Percentiles rank a stretch among this genome's conserved stretches.
Evolutionary conservation across 495 filamentous ascomycete genomes (phyloP).

Genomic region (Rhizodiscina lignyota): DNA sequence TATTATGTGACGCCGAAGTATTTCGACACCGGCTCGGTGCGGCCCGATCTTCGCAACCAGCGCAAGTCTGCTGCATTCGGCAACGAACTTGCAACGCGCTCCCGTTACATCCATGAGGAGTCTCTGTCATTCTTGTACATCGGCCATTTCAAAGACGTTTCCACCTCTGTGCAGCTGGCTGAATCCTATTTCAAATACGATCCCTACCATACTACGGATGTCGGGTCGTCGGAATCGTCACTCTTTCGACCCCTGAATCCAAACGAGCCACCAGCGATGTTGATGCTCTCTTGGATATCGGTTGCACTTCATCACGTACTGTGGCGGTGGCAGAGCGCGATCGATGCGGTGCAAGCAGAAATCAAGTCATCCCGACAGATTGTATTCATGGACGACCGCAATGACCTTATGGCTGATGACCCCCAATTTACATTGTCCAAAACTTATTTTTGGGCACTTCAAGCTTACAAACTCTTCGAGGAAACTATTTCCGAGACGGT

Average conservation of each 20-base stretch:
- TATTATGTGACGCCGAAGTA: constrained; percentile 1
- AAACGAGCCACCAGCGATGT: not conserved
- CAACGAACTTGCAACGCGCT: not conserved
- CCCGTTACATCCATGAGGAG: constrained; percentile 3
- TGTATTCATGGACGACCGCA: not conserved
- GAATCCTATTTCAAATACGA: constrained; percentile 4
- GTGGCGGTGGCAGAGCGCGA: constrained; percentile 4
- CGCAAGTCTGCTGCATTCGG: constrained; percentile 4
- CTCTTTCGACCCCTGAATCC: not conserved
- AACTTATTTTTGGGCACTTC: constrained; percentile 6
- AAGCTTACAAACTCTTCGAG: constrained; percentile 7
- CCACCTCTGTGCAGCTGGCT: constrained; percentile 3
- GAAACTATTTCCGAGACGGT: constrained; percentile 3
- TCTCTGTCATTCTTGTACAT: constrained; percentile 1
- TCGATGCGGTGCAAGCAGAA: constrained; percentile 2
- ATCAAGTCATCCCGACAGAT: constrained; percentile 2
- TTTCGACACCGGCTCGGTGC: not conserved
- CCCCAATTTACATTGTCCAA: constrained; percentile 3
- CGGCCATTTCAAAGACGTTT: constrained; percentile 2
- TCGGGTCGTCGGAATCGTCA: not conserved
- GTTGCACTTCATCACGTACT: constrained; percentile 4
- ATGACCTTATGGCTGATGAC: constrained; percentile 5
- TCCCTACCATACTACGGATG: not conserved
- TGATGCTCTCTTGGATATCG: constrained; percentile 3
- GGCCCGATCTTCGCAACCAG: constrained; percentile 1